Evolutionary conservation across 352 stramenopile species (phyloP), one percentile per base, ranked within the genome.

Genomic region (Phytopythium aichiense): DNA sequence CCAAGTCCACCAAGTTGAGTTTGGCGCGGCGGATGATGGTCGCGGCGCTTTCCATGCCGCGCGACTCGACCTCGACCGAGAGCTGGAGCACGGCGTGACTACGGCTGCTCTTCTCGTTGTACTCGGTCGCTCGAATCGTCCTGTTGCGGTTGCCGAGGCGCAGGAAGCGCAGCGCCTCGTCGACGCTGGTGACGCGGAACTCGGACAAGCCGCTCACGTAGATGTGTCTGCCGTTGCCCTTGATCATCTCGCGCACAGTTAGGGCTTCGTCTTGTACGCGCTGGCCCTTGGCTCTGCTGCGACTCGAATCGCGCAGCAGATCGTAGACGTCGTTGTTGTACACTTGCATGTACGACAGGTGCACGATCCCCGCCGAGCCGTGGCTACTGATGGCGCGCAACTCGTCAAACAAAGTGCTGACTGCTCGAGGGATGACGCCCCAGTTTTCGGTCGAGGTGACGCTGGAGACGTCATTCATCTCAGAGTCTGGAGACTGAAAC

Each of bases 301-400:
- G 50, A 42, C 15, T 42, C 3, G 50, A 56, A 0, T 85, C 69
- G 33, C 89, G 81, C 0, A 93, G 70, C 52, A 93, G 63, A 40
- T 93, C 84, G 52, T 76, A 91, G 4, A 93, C 74, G 51, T 93
- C 80, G 60, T 91, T 93, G 63, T 91, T 91, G 79, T 97, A 98
- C 59, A 98, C 91, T 57, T 98, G 89, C 74, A 98, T 92, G 60
- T 96, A 96, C 35, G 89, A 97, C 60, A 86, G 93, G 65, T 94
- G 84, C 8, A 98, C 85, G 1, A 91, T 68, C 7, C 72, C 81
- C 13, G 81, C 78, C 0, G 75, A 86, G 20, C 83, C 81, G 20
- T 84, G 66, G 5, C 46, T 58, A 20, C 69, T 64, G 22, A 89
- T 86, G 13, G 79, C 71, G 22, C 61, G 61, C 45, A 92, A 67